Percentiles rank a stretch among this genome's conserved stretches.
Evolutionary conservation across 1,284 basidiomycete species (phyloP).

Genomic region (Leccinum pachyderme): DNA sequence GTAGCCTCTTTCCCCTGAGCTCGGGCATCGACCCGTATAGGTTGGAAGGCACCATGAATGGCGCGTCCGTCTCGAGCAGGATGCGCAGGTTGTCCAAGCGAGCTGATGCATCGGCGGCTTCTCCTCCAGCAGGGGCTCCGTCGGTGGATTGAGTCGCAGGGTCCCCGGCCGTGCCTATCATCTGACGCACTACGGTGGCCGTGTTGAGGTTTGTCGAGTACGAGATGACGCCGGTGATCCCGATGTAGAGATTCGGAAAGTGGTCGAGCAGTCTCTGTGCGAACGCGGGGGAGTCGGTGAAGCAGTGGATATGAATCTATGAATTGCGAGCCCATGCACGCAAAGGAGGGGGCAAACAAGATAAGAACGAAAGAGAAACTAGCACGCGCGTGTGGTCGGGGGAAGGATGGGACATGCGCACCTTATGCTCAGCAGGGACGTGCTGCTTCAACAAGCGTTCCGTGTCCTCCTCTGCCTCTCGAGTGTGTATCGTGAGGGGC

Average conservation of each 20-base stretch:
- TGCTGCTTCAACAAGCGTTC: slow-evolving; percentile 70
- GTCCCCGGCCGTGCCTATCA: slow-evolving; percentile 29
- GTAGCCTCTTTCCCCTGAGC: slow-evolving; percentile 54
- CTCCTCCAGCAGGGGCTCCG: neutral
- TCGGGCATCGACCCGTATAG: slow-evolving; percentile 56
- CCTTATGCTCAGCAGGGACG: slow-evolving; percentile 67
- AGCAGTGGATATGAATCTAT: slow-evolving; percentile 79
- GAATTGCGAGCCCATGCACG: neutral
- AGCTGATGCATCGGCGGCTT: neutral
- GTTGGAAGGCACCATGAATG: slow-evolving; percentile 79
- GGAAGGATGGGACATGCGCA: slow-evolving; percentile 26
- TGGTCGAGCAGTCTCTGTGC: slow-evolving; percentile 67
- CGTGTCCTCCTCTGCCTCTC: slow-evolving; percentile 79
- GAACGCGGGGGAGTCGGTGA: slow-evolving; percentile 75
- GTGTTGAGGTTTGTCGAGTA: slow-evolving; percentile 73
- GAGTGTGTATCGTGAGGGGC: slow-evolving; percentile 75
- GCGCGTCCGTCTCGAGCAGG: slow-evolving; percentile 79
- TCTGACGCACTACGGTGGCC: slow-evolving; percentile 52
- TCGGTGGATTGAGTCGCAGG: neutral
- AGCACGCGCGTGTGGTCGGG: neutral
- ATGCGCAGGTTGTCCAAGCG: slow-evolving; percentile 14
- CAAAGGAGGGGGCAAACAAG: neutral
- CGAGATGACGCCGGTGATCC: slow-evolving; percentile 80
- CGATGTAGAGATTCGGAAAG: slow-evolving; percentile 78
- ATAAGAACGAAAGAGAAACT: neutral